Base-by-base conservation (phyloP, 495 filamentous ascomycete species). In the Bathelium albidoporum region DNA sequence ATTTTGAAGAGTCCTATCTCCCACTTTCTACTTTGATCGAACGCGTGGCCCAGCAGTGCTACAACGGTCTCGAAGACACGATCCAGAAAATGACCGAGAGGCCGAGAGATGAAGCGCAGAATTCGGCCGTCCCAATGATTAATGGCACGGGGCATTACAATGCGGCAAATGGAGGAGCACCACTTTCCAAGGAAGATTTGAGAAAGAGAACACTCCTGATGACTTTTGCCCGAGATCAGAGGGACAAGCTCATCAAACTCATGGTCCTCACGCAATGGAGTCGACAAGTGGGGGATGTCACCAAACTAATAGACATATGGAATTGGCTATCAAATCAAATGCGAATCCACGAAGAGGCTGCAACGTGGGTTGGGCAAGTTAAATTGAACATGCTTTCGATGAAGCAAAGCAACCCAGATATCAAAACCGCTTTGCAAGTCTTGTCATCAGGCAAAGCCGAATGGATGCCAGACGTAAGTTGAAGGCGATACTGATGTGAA, bases 191-290 rank as follows among this genome's bases (percentile, higher is more conserved):
- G 7, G 82, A 86, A 59, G 95, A 87, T 74, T 65, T 88, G 32
- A 80, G 84, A 44, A 97, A 97, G 77, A 97, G 96, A 74, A 64
- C 81, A n/a, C 74, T 80, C 52, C 71, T 96, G 16, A 71, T 97
- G 58, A 83, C 90, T 28, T 92, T 89, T 73, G 83, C 87, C 4
- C 78, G 86, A 59, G 73, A 78, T 12, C 82, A 82, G 45, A 77
- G 87, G 63, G 83, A 82, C 18, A 85, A 86, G 63, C 97, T 95
- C 76, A 90, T 94, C 71, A 97, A 98, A 75, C 81, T 89, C 18
- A 80, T 96, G 14, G 90, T 97, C 18, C 83, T 98, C 43, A 84
- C 85, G 1, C 85, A 89, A 71, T 98, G 94, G 94, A 88, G 87
- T 71, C 83, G 85, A 66, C 89, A 90, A 68, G 86, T 85, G 29